Evolutionary conservation across 495 filamentous ascomycete species (phyloP), one percentile per base, ranked within the genome.

Genomic region (Annulohypoxylon moriforme): DNA sequence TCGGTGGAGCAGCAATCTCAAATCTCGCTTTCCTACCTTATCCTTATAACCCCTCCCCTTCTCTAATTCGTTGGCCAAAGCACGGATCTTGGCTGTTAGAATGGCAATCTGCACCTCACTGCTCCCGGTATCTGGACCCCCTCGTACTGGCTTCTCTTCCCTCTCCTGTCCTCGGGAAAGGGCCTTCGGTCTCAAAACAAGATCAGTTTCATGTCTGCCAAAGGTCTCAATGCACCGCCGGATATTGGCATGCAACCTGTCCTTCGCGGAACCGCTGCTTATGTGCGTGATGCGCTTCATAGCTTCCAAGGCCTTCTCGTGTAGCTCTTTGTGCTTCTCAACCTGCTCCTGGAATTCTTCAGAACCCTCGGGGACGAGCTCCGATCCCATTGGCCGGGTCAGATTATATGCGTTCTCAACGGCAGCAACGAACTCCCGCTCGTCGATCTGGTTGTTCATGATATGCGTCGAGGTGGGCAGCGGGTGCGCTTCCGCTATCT

Each of bases 101-200:
- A 99, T 96, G n/a, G 94, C 94, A 69, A 94, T 93, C 84, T 99
- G 96, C 49, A 99, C 96, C 81, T 99, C 96, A 18, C 91, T 90
- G 60, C 91, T 95, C 2, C 96, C 96, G 9, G 94, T 98, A 79
- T 99, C 96, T 0, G 89, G 91, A 0, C 96, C 96, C 11, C 91
- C 90, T 5, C 96, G 90, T 16, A 89, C 88, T 0, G 87, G 91
- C 76, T 87, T 86, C 49, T 83, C 78, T 40, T 74, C 66, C 13
- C 65, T 75, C 40, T 84, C 81, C 52, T 83, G 78, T 34, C 72
- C 76, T 18, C 73, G 74, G 0, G 78, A 80, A 6, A 75, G 74
- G 34, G 82, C 72, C 66, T 89, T 89, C 2, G 88, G 86, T 16
- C 85, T 82, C 2, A 98, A 82, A 1, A 77, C 75, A 0, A 75